Evolutionary conservation across 257 asterid species (phyloP), one percentile per base, ranked within the genome.

Genomic region (Ophiorrhiza pumila): DNA sequence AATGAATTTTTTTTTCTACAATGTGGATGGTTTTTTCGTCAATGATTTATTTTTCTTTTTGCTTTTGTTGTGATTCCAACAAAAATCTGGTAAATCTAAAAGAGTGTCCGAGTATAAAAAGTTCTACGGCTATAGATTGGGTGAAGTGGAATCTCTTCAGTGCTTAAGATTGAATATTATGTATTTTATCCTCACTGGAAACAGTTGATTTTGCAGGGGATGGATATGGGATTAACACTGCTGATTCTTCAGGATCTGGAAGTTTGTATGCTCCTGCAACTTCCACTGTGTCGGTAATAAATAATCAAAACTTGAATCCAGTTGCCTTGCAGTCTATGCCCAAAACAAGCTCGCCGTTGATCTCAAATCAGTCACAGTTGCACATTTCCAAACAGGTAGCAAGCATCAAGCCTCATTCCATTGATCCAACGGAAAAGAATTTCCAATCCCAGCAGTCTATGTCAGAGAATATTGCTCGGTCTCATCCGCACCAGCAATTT

Each of bases 161-260:
- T 62, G 3, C 50, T 0, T n/a, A 3, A 27, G 31, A 34, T 69
- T 23, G 8, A 15, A n/a, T 50, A 20, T 34, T 34, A 55, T 35
- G 53, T 46, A 7, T 42, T 69, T 71, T 75, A 69, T 75, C 57
- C 74, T 77, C 71, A 74, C 75, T 50, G 56, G 47, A 57, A 57
- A 57, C 66, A 57, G 71, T 79, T 73, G 73, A 65, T 80, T 65
- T 75, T 76, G 70, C 95, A 95, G 99, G 94, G 71, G 89, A 92
- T 82, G 88, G 87, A 72, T 86, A 83, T 84, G 96, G 90, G 78
- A 74, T 81, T 72, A 82, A 84, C 74, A 79, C 81, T 67, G 79
- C 87, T 73, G 90, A 92, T 78, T 80, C 87, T 63, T 79, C 95
- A 62, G 91, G 78, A 52, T 84, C 96, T 80, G 96, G 91, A 77